Conservation (phyloP, 495 filamentous ascomycete genomes). For the Parmelia sp. region DNA sequence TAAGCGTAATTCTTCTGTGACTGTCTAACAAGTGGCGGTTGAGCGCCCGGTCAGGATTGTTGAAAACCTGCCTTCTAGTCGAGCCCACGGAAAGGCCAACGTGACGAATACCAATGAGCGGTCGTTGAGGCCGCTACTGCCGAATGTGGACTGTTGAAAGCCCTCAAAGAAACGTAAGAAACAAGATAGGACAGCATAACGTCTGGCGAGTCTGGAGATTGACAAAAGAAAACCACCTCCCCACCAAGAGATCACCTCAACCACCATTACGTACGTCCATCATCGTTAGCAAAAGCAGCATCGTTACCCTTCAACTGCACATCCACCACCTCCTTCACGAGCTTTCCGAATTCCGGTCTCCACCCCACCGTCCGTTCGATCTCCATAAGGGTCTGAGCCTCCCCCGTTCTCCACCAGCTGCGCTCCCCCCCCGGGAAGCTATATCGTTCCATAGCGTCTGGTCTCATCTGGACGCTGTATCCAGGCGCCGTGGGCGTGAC, state of each 20-base stretch:
- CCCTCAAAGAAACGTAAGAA: too few relatives aligned
- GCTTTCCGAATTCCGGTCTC: neutral
- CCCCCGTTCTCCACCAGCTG: neutral
- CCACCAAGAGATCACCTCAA: neutral
- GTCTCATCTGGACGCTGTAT: neutral
- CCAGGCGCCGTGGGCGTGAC: constrained; percentile 56
- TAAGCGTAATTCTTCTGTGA: too few relatives aligned
- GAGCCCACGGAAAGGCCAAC: too few relatives aligned
- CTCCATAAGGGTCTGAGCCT: neutral
- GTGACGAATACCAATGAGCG: too few relatives aligned
- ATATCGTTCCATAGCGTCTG: neutral
- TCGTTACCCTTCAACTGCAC: constrained; percentile 5
- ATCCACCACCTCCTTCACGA: neutral
- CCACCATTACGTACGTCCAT: neutral
- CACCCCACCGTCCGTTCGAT: neutral
- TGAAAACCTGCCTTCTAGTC: too few relatives aligned
- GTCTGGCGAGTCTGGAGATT: too few relatives aligned
- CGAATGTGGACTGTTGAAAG: too few relatives aligned
- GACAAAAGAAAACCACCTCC: neutral
- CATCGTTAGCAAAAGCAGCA: constrained; percentile 8
- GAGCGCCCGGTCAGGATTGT: too few relatives aligned
- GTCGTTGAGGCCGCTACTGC: too few relatives aligned
- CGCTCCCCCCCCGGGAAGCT: neutral
- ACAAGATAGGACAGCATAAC: too few relatives aligned
- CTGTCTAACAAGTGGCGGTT: too few relatives aligned